These are phyloP conservation scores for Lasiosphaeria hispida DNA, from an alignment of 495 filamentous ascomycete genomes.

Conservation along the genomic window DNA sequence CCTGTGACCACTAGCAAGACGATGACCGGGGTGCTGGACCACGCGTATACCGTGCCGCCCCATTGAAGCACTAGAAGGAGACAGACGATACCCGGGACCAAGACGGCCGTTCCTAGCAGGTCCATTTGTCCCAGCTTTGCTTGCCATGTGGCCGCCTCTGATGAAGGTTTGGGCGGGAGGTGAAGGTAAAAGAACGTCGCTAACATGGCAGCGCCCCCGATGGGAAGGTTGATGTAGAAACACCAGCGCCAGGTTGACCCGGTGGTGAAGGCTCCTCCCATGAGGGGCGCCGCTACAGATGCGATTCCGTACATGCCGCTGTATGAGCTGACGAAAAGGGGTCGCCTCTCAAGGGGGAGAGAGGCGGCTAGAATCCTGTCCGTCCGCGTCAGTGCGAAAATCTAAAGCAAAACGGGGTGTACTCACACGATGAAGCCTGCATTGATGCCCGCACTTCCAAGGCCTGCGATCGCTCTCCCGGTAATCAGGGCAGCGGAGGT, in stretches of 20 bases:
- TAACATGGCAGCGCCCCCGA: conserved; percentile 26
- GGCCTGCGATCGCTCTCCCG: conserved; percentile 47
- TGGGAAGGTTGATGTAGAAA: conserved; percentile 47
- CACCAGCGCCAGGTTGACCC: conserved; percentile 45
- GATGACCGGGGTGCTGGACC: conserved; percentile 53
- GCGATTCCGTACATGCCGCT: conserved; percentile 60
- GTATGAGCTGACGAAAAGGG: conserved; percentile 34
- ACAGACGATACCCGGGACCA: conserved; percentile 51
- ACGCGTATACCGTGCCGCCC: conserved; percentile 57
- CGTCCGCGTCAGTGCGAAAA: too few relatives aligned
- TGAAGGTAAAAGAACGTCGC: too few relatives aligned
- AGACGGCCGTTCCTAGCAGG: conserved; percentile 41
- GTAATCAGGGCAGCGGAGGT: conserved; percentile 42
- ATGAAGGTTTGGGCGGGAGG: too few relatives aligned
- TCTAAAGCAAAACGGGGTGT: too few relatives aligned
- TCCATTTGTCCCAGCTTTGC: conserved; percentile 19
- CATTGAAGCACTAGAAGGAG: conserved; percentile 60
- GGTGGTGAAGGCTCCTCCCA: conserved; percentile 52
- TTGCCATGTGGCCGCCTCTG: too few relatives aligned
- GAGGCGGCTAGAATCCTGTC: conserved; percentile 27
- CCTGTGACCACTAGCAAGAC: conserved; percentile 51
- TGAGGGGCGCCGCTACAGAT: conserved; percentile 55
- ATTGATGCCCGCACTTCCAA: conserved; percentile 37
- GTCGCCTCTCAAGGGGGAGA: conserved; percentile 36
- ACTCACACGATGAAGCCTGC: conserved; percentile 35